Conservation (phyloP, 2,329 filamentous ascomycete species). For the Pseudocercospora pini-densiflorae region DNA sequence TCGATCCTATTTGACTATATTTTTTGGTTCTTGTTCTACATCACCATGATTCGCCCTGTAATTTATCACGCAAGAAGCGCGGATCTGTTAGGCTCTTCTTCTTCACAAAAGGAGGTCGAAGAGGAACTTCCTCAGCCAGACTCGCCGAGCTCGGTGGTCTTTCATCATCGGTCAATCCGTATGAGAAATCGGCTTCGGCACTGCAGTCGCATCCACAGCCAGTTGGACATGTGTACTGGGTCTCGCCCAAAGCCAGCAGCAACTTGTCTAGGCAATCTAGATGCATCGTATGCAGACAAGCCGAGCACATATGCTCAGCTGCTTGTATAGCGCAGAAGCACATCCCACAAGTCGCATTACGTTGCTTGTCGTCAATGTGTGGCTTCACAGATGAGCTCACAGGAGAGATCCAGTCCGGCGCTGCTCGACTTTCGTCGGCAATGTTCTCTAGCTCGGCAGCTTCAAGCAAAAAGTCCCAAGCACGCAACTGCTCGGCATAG, state of each 20-base stretch:
- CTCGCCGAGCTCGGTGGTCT: not conserved
- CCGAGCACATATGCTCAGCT: conserved; percentile 37
- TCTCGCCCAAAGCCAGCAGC: conserved; percentile 19
- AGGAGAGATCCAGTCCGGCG: not conserved
- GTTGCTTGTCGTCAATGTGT: conserved; percentile 9
- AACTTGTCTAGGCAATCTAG: conserved; percentile 31
- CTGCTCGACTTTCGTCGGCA: conserved; percentile 21
- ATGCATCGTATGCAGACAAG: conserved; percentile 38
- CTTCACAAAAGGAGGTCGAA: conserved; percentile 20
- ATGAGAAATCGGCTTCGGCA: conserved; percentile 15
- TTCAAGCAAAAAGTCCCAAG: conserved; percentile 61
- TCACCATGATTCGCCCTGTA: conserved; percentile 27
- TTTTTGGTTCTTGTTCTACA: not conserved
- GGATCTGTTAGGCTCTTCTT: conserved; percentile 36
- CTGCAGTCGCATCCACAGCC: conserved; percentile 40
- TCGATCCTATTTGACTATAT: too few species aligned
- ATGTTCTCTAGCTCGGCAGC: conserved; percentile 63
- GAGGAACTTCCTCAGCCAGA: not conserved
- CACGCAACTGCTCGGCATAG: conserved; percentile 63
- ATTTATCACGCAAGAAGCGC: conserved; percentile 28
- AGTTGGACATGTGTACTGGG: conserved; percentile 34
- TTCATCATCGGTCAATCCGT: conserved; percentile 16
- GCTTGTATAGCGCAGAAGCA: conserved; percentile 34
- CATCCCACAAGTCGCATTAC: conserved; percentile 33
- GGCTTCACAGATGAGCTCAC: not conserved